Conservation (phyloP, 1,284 basidiomycete species). For the Baeospora myosura region DNA sequence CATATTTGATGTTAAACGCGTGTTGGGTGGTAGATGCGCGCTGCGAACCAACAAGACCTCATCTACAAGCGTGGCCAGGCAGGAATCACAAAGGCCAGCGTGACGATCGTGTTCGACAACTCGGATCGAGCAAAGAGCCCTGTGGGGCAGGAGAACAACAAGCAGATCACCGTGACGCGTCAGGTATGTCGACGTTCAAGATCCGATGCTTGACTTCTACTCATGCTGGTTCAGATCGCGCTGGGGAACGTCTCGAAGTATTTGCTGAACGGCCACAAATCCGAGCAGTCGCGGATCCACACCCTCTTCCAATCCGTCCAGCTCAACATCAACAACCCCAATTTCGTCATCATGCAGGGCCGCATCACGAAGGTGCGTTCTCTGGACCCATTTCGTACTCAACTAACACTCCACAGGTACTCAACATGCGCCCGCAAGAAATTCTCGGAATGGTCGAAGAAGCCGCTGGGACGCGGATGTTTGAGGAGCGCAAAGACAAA, state of each 20-base stretch:
- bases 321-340: constrained; percentile 99
- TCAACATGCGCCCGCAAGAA: constrained; percentile 98
- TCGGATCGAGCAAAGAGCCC: constrained; percentile 87
- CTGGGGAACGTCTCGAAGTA: constrained; percentile 96
- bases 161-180: constrained; percentile 94
- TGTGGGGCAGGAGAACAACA: constrained; percentile 74
- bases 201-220: no score
- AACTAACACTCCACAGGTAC: constrained; percentile 46
- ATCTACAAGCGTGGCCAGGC: constrained; percentile 98
- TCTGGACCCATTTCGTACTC: constrained; percentile 1
- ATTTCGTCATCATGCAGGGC: constrained; percentile 99
- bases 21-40: constrained; percentile 66
- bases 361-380: constrained; percentile 76
- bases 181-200: constrained; percentile 53
- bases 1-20: background rate
- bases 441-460: constrained; percentile 99
- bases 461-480: constrained; percentile 98
- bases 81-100: constrained; percentile 94
- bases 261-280: constrained; percentile 94
- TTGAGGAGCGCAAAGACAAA: constrained; percentile 97
- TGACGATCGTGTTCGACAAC: constrained; percentile 99
- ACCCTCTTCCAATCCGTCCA: constrained; percentile 96
- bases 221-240: constrained; percentile 54
- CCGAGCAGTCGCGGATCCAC: constrained; percentile 83
- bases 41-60: constrained; percentile 92